Base-by-base conservation (phyloP, 2,329 filamentous ascomycete species). In the Fusarium buharicum region DNA sequence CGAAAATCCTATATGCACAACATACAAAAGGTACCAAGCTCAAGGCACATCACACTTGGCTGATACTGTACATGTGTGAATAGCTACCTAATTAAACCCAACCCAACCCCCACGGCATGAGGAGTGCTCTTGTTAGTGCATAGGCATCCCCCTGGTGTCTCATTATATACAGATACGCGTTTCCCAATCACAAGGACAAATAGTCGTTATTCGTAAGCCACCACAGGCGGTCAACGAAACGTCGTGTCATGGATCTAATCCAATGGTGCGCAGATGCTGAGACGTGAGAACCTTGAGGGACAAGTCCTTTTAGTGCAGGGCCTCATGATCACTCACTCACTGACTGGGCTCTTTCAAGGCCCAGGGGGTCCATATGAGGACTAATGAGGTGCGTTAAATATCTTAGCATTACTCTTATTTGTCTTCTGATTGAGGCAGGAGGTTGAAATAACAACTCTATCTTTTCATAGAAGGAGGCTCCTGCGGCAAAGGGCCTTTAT, bases 201-300 rank as follows among this genome's bases (percentile, higher is more conserved):
- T 24, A 3, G 22, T 24, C 22, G 22, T 24, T 24, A 59, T 59
- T 66, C 62, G 62, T 59, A 62, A 64, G 47, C 54, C 50, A 13
- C 14, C 13, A 13, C 30, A 49, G 52, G 57, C 56, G 61, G 61
- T 51, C 60, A 56, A 55, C 27, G 38, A 55, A 45, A 40, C 56
- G 61, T 39, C 30, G 50, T 41, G 33, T 38, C 34, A 50, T 33
- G 30, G 30, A 14, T 33, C 14, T 5, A 9, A 27, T 54, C 67
- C 65, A 70, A 70, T 69, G 38, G 50, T 40, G 50, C 31, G 53
- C 12, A 36, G 47, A 38, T 43, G 31, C 50, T 44, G 55, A 61
- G 41, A 58, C 53, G 52, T 61, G 68, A 70, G 68, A 70, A 70
- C 68, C 68, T 49, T 70, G 68, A 70, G 62, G 68, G 68, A 64